A percentile compares a stretch with the other conserved stretches of the same genome.
Conservation (phyloP, 805 yeast species). For the Candida insectorum region DNA sequence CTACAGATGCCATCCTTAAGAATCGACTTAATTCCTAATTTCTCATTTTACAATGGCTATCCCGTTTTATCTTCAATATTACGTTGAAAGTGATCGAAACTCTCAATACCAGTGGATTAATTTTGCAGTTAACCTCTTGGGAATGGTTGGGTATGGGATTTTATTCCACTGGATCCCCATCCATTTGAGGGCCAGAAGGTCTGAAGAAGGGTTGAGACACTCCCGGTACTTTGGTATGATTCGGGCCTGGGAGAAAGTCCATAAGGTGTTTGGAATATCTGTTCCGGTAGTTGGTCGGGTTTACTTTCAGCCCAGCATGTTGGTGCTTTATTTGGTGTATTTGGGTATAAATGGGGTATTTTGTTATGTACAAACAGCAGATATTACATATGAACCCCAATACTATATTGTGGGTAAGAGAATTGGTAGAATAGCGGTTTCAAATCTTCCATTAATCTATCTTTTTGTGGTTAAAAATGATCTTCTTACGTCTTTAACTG, state of each 20-base stretch:
- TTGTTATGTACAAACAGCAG: conserved; percentile 28
- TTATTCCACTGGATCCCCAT: conserved; percentile 43
- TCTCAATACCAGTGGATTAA: conserved; percentile 34
- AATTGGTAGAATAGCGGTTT: conserved; percentile 36
- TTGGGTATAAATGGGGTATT: conserved; percentile 27
- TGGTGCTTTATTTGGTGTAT: conserved; percentile 24
- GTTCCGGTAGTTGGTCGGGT: conserved; percentile 17
- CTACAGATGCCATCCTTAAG: too few relatives aligned
- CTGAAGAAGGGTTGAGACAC: conserved; percentile 11
- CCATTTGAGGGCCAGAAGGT: conserved; percentile 23
- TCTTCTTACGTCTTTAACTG: conserved; percentile 35
- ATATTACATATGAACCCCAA: conserved; percentile 37
- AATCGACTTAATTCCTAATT: too few relatives aligned
- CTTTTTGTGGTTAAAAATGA: conserved; percentile 39
- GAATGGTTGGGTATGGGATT: conserved; percentile 35
- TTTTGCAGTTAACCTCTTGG: conserved; percentile 21
- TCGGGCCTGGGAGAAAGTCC: conserved; percentile 25
- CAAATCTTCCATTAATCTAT: conserved; percentile 37
- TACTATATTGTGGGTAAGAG: conserved; percentile 42
- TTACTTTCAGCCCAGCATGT: conserved; percentile 42
- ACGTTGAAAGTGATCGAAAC: conserved; percentile 36
- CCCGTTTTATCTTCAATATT: conserved; percentile 35
- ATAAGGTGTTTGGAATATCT: conserved; percentile 17
- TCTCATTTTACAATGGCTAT: conserved; percentile 25
- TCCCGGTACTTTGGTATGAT: conserved; percentile 23